Base-by-base conservation (phyloP, 2,329 filamentous ascomycete genomes). In the Huntiella decipiens region DNA sequence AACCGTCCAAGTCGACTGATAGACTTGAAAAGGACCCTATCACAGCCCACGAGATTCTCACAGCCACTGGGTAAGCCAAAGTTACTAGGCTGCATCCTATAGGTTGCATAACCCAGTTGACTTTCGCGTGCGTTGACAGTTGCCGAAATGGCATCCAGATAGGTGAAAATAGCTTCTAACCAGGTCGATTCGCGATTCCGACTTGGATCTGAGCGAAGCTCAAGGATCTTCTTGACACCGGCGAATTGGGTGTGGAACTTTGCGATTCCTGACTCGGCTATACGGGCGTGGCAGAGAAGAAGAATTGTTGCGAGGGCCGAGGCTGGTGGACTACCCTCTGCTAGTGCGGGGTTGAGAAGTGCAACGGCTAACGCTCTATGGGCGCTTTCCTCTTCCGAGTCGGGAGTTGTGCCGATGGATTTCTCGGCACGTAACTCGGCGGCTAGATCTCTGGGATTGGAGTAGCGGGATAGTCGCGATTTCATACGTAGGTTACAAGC, bases 201-300 rank as follows among this genome's bases (percentile, higher is more conserved):
- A 56, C 17, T 19, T 76, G 55, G 58, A 70, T 74, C 38, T 43
- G 48, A 28, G 49, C 86, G 73, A 63, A 94, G 74, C 3, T 78
- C 74, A 8, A 95, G 71, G 31, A 96, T 76, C 65, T 92, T 92
- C 62, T 86, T 87, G 35, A 95, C 86, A 0, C 88, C 87, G 1
- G 85, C 85, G 55, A 95, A 86, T 58, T 95, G 88, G 0, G 83
- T 91, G 53, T 86, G 83, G 62, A 95, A 95, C 56, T 88, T 88
- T 15, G 84, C 85, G 53, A 95, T 79, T 3, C 88, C 88, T 1
- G 83, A 91, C 60, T 95, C 87, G 51, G 85, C 91, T 63, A 94
- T 86, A 53, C 92, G 82, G 59, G 93, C 94, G 50, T 95, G 77
- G 58, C 86, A 94, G 3, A 95, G 69, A 6, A 95, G 73, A 35